phyloP scores from a whole-genome alignment of 108 stramenopile genomes.

The Fistulifera pelliculosa region DNA sequence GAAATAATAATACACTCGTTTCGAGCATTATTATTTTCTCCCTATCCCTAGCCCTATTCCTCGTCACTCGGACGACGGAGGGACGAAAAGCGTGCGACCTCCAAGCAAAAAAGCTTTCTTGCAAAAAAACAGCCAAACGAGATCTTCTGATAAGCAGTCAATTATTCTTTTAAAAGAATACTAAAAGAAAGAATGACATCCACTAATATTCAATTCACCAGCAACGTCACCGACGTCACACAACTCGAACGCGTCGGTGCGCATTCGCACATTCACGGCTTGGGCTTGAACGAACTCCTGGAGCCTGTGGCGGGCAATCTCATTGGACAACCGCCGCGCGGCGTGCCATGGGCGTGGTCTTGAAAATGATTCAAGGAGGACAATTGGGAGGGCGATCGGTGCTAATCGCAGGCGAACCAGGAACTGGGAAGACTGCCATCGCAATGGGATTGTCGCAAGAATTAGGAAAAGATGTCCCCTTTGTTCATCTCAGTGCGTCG shows the following conservation, averaged over 20 bases:
- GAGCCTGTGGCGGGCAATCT: constrained; percentile 61
- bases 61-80: too few relatives aligned
- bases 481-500: constrained; percentile 91
- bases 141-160: too few relatives aligned
- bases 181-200: too few relatives aligned
- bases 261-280: constrained; percentile 97
- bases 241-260: constrained; percentile 97
- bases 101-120: too few relatives aligned
- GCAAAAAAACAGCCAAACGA: too few relatives aligned
- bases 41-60: too few relatives aligned
- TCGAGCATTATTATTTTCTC: too few relatives aligned
- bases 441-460: constrained; percentile 96
- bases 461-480: constrained; percentile 84
- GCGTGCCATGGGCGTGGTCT: constrained; percentile 93
- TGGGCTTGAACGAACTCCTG: constrained; percentile 93
- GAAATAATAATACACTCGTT: too few relatives aligned
- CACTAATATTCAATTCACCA: constrained; percentile 6
- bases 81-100: too few relatives aligned
- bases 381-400: constrained; percentile 97
- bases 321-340: constrained; percentile 96
- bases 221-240: constrained; percentile 10
- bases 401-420: constrained; percentile 94
- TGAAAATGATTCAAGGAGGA: constrained; percentile 89
- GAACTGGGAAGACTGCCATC: constrained; percentile 98
- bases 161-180: too few relatives aligned